These are phyloP conservation scores for Penicillium angulare DNA, from an alignment of 495 filamentous ascomycete genomes.

Conservation along the genomic window DNA sequence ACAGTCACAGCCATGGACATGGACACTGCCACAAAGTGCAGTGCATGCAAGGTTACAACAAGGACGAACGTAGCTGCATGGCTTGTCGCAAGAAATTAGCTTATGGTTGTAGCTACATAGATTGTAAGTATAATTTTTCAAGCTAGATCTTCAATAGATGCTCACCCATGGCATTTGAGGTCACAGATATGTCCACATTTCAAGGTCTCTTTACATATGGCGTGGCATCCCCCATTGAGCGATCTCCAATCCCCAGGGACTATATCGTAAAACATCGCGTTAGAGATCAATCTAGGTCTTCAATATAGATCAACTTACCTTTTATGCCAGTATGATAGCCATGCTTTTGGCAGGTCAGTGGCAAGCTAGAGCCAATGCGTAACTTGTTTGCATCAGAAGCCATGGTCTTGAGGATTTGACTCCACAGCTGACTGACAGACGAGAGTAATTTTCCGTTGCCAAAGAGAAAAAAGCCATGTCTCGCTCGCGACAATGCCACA, in stretches of 20 bases:
- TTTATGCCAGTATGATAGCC: slow-evolving; percentile 26
- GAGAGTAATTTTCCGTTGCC: slow-evolving; percentile 65
- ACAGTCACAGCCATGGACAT: slow-evolving; percentile 13
- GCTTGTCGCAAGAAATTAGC: slow-evolving; percentile 1
- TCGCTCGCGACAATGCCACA: slow-evolving; percentile 87
- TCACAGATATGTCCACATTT: slow-evolving; percentile 42
- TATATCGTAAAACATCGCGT: neutral
- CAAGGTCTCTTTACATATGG: slow-evolving; percentile 30
- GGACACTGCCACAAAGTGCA: slow-evolving; percentile 3
- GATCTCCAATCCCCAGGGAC: slow-evolving; percentile 49
- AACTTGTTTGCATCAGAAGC: neutral
- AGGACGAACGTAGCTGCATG: neutral
- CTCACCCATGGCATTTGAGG: slow-evolving; percentile 40
- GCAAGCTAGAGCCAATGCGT: slow-evolving; percentile 35
- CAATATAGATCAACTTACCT: slow-evolving; percentile 11
- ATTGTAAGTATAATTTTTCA: neutral
- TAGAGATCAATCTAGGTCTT: neutral
- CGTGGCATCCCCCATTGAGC: slow-evolving; percentile 49
- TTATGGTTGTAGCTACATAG: slow-evolving; percentile 4
- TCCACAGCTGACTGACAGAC: slow-evolving; percentile 33
- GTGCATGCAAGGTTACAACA: slow-evolving; percentile 8
- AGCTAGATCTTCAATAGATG: neutral
- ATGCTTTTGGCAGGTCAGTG: slow-evolving; percentile 43
- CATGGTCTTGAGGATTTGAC: slow-evolving; percentile 36
- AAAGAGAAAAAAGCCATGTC: slow-evolving; percentile 81